Conservation (phyloP, 1,139 yeast species). For the Lodderomyces beijingensis region DNA sequence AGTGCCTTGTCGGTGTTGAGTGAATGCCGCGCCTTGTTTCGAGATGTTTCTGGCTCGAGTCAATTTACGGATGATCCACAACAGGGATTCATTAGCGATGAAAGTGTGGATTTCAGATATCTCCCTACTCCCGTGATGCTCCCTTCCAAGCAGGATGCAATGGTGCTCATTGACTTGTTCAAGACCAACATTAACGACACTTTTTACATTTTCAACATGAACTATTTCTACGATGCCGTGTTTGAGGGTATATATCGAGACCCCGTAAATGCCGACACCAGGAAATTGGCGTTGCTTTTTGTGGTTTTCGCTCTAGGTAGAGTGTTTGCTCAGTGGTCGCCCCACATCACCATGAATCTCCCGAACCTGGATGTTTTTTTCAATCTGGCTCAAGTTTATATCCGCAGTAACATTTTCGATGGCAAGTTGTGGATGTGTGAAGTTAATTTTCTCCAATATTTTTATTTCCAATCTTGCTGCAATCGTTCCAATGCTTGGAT, state of each 20-base stretch:
- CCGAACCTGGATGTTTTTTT: conserved; percentile 20
- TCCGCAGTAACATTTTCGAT: conserved; percentile 28
- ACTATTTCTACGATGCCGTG: conserved; percentile 20
- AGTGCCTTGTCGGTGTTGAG: conserved; percentile 22
- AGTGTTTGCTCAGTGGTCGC: conserved; percentile 18
- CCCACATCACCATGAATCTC: conserved; percentile 16
- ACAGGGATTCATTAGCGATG: conserved; percentile 27
- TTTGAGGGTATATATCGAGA: conserved; percentile 19
- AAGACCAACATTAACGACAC: conserved; percentile 31
- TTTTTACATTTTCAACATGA: conserved; percentile 32
- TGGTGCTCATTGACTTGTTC: conserved; percentile 25
- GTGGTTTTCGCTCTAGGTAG: conserved; percentile 39
- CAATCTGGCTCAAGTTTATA: conserved; percentile 26
- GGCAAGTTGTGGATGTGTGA: conserved; percentile 41
- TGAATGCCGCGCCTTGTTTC: conserved; percentile 20
- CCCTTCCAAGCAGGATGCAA: conserved; percentile 20
- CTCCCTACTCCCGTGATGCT: conserved; percentile 21
- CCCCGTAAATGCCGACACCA: conserved; percentile 14
- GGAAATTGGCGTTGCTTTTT: conserved; percentile 21
- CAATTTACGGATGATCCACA: conserved; percentile 32
- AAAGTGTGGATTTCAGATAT: conserved; percentile 18
- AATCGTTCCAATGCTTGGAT: conserved; percentile 40
- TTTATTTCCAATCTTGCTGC: conserved; percentile 34
- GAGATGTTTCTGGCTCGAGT: conserved; percentile 12
- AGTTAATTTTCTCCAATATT: conserved; percentile 30